Evolutionary conservation across 2,329 filamentous ascomycete genomes (phyloP).

Genomic region (Fusarium nurragi): DNA sequence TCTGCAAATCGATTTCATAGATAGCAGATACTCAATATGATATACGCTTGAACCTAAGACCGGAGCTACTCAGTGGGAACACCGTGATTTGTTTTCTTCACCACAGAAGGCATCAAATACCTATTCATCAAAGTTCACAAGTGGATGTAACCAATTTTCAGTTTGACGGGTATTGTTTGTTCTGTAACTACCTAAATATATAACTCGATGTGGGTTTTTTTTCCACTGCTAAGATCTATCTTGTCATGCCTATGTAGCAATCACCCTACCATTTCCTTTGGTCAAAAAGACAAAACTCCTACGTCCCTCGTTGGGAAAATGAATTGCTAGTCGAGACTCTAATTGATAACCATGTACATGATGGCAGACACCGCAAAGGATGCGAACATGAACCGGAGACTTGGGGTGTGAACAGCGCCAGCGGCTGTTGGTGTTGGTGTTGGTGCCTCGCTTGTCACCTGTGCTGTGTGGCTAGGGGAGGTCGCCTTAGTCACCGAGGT

Average conservation of each 20-base stretch:
- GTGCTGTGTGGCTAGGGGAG: constrained; percentile 4
- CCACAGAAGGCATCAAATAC: too few relatives aligned
- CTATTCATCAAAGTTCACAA: background rate
- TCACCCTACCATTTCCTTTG: constrained; percentile 6
- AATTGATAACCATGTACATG: constrained; percentile 32
- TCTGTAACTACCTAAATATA: background rate
- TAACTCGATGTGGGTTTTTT: background rate
- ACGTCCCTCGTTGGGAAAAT: background rate
- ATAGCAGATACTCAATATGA: too few relatives aligned
- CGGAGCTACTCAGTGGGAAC: too few relatives aligned
- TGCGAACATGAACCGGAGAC: constrained; percentile 27
- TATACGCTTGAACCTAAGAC: too few relatives aligned
- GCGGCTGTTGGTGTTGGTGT: constrained; percentile 26
- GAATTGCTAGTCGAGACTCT: background rate
- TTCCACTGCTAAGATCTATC: constrained; percentile 22
- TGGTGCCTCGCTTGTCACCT: constrained; percentile 3
- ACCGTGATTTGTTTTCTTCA: too few relatives aligned
- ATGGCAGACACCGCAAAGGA: constrained; percentile 31
- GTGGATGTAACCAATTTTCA: background rate
- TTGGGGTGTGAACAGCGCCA: constrained; percentile 25
- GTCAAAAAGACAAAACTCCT: constrained; percentile 12
- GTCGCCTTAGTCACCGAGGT: constrained; percentile 23
- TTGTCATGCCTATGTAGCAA: constrained; percentile 1
- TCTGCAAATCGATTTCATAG: too few relatives aligned
- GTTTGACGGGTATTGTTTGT: constrained; percentile 5